These are phyloP conservation scores for Clavaria fumosa DNA, from an alignment of 768 basidiomycete species.

Conservation along the genomic window DNA sequence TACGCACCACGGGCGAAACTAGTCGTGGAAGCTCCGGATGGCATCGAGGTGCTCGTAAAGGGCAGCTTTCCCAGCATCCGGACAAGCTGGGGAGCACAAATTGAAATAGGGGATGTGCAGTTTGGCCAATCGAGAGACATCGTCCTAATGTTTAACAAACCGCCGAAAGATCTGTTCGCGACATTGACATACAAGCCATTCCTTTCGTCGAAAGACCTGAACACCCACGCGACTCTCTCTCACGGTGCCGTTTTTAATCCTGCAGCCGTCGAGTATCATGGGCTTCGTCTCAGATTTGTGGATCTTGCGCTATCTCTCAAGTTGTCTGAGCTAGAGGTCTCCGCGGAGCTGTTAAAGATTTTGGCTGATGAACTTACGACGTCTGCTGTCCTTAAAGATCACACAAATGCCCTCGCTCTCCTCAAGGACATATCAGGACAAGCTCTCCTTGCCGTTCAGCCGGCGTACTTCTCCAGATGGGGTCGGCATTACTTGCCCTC, in stretches of 20 bases:
- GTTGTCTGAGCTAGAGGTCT: background rate
- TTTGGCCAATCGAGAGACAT: conserved; percentile 5
- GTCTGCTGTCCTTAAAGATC: conserved; percentile 1
- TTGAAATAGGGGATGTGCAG: conserved; percentile 4
- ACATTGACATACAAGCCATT: conserved; percentile 2
- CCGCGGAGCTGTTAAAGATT: background rate
- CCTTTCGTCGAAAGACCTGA: background rate
- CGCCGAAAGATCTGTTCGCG: conserved; percentile 2
- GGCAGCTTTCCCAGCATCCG: conserved; percentile 1
- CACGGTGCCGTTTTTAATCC: background rate
- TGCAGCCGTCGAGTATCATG: background rate
- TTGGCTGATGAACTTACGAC: background rate
- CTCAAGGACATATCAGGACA: conserved; percentile 5
- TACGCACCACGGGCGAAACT: conserved; percentile 4
- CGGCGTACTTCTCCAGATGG: conserved; percentile 5
- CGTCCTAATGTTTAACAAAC: conserved; percentile 1
- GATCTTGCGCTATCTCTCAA: background rate
- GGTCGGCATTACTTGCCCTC: conserved; percentile 8
- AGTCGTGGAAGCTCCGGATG: conserved; percentile 3
- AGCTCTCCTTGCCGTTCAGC: conserved; percentile 1
- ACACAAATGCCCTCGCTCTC: conserved; percentile 4
- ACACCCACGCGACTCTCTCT: background rate
- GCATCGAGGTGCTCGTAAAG: conserved; percentile 1
- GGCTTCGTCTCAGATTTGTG: background rate
- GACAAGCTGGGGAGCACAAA: conserved; percentile 6